Base-by-base conservation (phyloP, 257 asterid genomes). In the Linderniella brevidens region DNA sequence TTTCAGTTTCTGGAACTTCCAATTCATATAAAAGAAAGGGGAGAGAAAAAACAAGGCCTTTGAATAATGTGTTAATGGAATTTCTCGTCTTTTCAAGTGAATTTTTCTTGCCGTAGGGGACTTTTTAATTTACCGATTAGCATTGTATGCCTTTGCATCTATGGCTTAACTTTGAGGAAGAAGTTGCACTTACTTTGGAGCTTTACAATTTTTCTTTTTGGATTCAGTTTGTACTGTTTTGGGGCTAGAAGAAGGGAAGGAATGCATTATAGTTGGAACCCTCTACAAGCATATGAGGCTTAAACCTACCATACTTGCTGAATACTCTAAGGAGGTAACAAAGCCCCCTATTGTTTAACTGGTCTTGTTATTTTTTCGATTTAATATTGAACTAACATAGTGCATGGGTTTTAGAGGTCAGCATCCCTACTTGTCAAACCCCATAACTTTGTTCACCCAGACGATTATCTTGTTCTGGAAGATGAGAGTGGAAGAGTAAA, bases 401-500 rank as follows among this genome's bases (percentile, higher is more conserved):
- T 49, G 48, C 25, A 56, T 19, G 51, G 69, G 16, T 36, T 17
- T 58, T 44, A 90, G 98, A 77, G 96, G 60, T 76, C 96, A 58
- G 62, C 69, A 41, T 59, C 54, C 37, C 94, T 82, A 35, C 80
- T 90, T 50, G 82, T 79, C 39, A 58, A 64, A 52, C 87, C 81
- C 64, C 92, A 77, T 63, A 77, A 77, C 55, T 85, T 90, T 57
- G 48, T 57, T 37, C 85, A 82, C 64, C 73, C 78, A 0, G 96
- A 81, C 25, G 98, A 85, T 68, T 62, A 67, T 66, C 70, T 90
- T 61, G 53, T 77, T 66, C 55, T 90, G 74, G 98, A 90, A 73
- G 98, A 90, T 48, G 98, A 85, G 64, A 79, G 94, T 55, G 98
- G 98, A 67, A 75, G 98, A 79, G 92, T 90, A 54, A 85, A 77